These are phyloP conservation scores for Metschnikowia henanensis DNA, from an alignment of 805 yeast genomes.

Conservation along the genomic window DNA sequence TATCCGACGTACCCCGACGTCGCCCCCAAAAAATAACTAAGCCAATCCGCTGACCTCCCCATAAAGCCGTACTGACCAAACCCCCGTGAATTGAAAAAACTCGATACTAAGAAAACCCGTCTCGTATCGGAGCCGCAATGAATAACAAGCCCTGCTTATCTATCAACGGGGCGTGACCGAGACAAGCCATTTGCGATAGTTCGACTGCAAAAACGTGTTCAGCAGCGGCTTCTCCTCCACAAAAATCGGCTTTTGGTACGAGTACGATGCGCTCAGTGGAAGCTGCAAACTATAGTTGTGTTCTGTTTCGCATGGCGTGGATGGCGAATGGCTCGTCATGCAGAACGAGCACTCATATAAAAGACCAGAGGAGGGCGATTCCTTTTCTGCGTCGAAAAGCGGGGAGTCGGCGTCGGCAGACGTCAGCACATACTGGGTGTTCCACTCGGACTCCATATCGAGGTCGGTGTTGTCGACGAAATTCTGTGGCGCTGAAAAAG, in stretches of 20 bases:
- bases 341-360: slow-evolving; percentile 21
- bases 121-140: background rate
- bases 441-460: slow-evolving; percentile 23
- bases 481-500: slow-evolving; percentile 15
- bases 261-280: slow-evolving; percentile 14
- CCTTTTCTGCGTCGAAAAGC: slow-evolving; percentile 3
- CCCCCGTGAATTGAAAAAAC: background rate
- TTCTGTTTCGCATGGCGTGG: slow-evolving; percentile 15
- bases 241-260: slow-evolving; percentile 13
- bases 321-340: slow-evolving; percentile 18
- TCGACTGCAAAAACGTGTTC: slow-evolving; percentile 17
- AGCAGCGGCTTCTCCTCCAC: slow-evolving; percentile 14
- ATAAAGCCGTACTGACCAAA: too few species aligned
- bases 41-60: background rate
- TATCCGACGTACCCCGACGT: slow-evolving; percentile 3
- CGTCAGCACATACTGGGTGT: slow-evolving; percentile 18
- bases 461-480: slow-evolving; percentile 20
- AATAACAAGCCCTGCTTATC: background rate
- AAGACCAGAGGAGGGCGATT: slow-evolving; percentile 11
- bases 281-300: slow-evolving; percentile 16
- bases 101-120: background rate
- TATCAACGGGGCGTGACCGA: slow-evolving; percentile 18
- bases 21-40: background rate
- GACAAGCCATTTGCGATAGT: slow-evolving; percentile 24
- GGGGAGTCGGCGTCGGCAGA: slow-evolving; percentile 7